These are phyloP conservation scores for Chalaropsis ovoidea DNA, from an alignment of 2,329 filamentous ascomycete genomes.

Conservation along the genomic window DNA sequence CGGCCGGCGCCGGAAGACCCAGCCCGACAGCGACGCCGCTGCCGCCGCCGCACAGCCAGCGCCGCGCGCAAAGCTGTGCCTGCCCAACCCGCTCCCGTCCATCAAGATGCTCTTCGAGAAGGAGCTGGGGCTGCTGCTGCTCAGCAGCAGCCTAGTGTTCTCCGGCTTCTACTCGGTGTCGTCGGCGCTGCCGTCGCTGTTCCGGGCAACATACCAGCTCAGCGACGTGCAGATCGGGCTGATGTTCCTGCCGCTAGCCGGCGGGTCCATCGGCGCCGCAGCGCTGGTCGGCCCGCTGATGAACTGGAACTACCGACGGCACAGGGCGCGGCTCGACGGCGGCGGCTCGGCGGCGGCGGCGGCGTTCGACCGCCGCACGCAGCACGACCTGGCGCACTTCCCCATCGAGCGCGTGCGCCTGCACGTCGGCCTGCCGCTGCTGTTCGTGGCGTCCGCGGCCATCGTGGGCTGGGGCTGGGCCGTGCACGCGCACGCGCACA, in stretches of 20 bases:
- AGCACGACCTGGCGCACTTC: conserved; percentile 40
- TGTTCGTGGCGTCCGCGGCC: conserved; percentile 40
- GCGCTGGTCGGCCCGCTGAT: conserved; percentile 44
- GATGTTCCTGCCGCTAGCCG: conserved; percentile 44
- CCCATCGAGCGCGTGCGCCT: conserved; percentile 44
- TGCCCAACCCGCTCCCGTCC: conserved; percentile 36
- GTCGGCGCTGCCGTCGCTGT: conserved; percentile 37
- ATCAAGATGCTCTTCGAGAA: conserved; percentile 36
- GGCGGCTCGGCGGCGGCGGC: no score
- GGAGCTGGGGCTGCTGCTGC: conserved; percentile 38
- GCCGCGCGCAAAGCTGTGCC: conserved; percentile 5
- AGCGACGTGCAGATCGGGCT: conserved; percentile 46
- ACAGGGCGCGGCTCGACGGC: conserved; percentile 44
- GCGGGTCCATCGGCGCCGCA: conserved; percentile 41
- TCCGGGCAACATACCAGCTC: conserved; percentile 48
- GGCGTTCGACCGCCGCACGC: conserved; percentile 43
- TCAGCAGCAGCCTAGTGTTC: conserved; percentile 39
- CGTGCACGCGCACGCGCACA: conserved; percentile 34
- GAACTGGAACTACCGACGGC: conserved; percentile 57
- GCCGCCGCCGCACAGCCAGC: not conserved
- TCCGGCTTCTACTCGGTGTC: conserved; percentile 42
- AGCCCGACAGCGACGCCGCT: no score
- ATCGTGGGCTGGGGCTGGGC: conserved; percentile 46
- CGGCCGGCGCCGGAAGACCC: no score
- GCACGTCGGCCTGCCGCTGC: conserved; percentile 41